Evolutionary conservation across 139 green algal genomes (phyloP).

Genomic region (Chlamydomonas schloesseri): DNA sequence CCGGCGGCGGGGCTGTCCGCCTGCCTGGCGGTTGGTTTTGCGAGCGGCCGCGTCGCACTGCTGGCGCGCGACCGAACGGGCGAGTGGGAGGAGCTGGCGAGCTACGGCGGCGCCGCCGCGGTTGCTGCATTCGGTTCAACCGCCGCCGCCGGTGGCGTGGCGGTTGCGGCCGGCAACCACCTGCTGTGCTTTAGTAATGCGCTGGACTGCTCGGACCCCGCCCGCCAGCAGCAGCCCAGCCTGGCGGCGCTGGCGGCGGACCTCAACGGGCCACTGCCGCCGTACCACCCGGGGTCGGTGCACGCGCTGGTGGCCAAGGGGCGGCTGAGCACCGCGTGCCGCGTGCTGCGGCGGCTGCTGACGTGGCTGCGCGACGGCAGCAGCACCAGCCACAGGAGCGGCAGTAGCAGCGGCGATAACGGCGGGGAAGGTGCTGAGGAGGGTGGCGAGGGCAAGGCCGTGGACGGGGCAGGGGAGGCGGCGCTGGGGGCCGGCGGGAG

Average conservation of each 20-base stretch:
- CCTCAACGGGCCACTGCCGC: slow-evolving; percentile 42
- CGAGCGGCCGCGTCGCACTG: slow-evolving; percentile 25
- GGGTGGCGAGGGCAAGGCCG: background rate
- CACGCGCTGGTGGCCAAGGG: slow-evolving; percentile 50
- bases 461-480: background rate
- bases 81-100: slow-evolving; percentile 29
- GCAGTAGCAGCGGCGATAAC: background rate
- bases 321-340: slow-evolving; percentile 24
- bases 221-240: background rate
- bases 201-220: background rate
- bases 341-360: slow-evolving; percentile 52
- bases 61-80: slow-evolving; percentile 36
- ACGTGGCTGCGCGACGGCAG: slow-evolving; percentile 15
- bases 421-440: background rate
- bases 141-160: background rate
- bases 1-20: slow-evolving; percentile 27
- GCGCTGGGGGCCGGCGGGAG: too few relatives aligned
- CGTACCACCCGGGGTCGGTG: slow-evolving; percentile 51
- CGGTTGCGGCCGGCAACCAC: slow-evolving; percentile 33
- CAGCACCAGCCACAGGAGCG: background rate
- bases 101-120: background rate
- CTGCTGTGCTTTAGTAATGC: slow-evolving; percentile 33
- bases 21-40: slow-evolving; percentile 28
- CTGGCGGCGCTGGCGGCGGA: slow-evolving; percentile 9
- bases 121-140: slow-evolving; percentile 27